Conservation (phyloP, 2,329 filamentous ascomycete genomes). For the Xylariales sp. region DNA sequence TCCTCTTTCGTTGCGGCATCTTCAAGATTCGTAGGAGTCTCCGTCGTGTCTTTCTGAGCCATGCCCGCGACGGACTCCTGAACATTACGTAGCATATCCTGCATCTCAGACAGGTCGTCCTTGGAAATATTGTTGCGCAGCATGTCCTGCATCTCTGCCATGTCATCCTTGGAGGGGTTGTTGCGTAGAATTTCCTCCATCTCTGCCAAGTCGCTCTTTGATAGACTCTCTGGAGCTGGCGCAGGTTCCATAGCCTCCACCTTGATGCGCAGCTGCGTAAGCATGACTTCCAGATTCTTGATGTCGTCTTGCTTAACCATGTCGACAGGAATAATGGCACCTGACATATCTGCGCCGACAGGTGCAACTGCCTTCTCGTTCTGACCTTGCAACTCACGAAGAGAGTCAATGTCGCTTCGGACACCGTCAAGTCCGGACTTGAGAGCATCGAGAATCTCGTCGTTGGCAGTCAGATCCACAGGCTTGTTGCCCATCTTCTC, state of each 20-base stretch:
- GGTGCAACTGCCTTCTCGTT: constrained; percentile 28
- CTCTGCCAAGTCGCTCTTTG: constrained; percentile 31
- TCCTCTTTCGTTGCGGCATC: constrained; percentile 72
- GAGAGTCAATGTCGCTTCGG: constrained; percentile 69
- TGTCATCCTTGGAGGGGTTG: constrained; percentile 46
- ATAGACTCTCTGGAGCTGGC: constrained; percentile 28
- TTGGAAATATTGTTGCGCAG: constrained; percentile 40
- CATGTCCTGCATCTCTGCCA: constrained; percentile 44
- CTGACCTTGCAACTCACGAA: constrained; percentile 43
- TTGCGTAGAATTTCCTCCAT: constrained; percentile 26
- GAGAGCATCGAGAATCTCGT: constrained; percentile 84
- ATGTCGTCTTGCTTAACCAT: constrained; percentile 66
- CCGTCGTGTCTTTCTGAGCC: constrained; percentile 13
- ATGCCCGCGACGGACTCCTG: constrained; percentile 32
- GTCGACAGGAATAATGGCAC: constrained; percentile 45
- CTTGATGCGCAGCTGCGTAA: constrained; percentile 78
- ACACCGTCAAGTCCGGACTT: constrained; percentile 76
- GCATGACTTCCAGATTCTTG: constrained; percentile 78
- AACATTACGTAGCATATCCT: constrained; percentile 42
- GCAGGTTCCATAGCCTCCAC: constrained; percentile 69
- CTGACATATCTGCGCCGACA: constrained; percentile 46
- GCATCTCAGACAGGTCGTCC: constrained; percentile 34
- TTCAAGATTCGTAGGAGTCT: constrained; percentile 18
- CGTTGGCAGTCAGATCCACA: constrained; percentile 74
- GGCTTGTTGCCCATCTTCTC: constrained; percentile 76